phyloP scores from a whole-genome alignment of 164 flowering plant species.

The grape (Vitis vinifera) region ASM3070453v1 NC_081808.1:9035501-9036000 shows the following conservation, averaged over 20 bases:
- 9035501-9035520: conserved; percentile 60
- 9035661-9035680: conserved; percentile 20
- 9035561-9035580: conserved; percentile 34
- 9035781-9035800: conserved; percentile 56
- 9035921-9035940: conserved; percentile 37
- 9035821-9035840: conserved; percentile 44
- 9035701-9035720: conserved; percentile 61
- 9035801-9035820: conserved; percentile 46
- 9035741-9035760: conserved; percentile 29
- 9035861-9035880: conserved; percentile 43
- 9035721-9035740: conserved; percentile 52
- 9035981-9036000: conserved; percentile 52
- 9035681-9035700: conserved; percentile 21
- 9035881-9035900: conserved; percentile 49
- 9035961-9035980: conserved; percentile 40
- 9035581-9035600: conserved; percentile 26
- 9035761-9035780: conserved; percentile 30
- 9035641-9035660: conserved; percentile 19
- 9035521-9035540: conserved; percentile 41
- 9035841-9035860: conserved; percentile 33
- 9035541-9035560: conserved; percentile 62
- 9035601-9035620: conserved; percentile 21
- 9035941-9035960: conserved; percentile 45
- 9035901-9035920: conserved; percentile 43
- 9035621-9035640: conserved; percentile 13